Percentiles rank a stretch among this genome's conserved stretches.
Evolutionary conservation across 192 early-diverging fungal species (phyloP).

Genomic region (Powellomyces hirtus): DNA sequence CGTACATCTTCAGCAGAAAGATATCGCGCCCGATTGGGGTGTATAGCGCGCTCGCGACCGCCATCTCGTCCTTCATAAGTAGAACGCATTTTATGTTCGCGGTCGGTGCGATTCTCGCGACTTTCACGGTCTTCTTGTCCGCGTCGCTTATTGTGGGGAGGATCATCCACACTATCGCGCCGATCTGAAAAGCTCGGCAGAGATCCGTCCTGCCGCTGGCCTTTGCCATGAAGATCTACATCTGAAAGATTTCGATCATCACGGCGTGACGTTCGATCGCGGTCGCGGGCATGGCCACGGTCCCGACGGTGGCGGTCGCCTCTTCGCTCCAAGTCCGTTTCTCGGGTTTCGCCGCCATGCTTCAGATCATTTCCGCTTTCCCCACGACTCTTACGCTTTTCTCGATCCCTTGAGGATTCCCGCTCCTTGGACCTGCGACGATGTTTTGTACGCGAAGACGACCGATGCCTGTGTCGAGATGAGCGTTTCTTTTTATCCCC

Average conservation of each 20-base stretch:
- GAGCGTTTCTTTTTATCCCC: slow-evolving; percentile 6
- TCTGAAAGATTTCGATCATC: background rate
- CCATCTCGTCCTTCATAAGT: no score
- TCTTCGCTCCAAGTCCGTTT: background rate
- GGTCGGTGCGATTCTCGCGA: no score
- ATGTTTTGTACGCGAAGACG: slow-evolving; percentile 2
- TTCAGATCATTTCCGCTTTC: background rate
- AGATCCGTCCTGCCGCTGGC: no score
- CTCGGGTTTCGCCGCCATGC: background rate
- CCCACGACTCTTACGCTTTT: slow-evolving; percentile 5
- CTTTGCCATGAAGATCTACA: no score
- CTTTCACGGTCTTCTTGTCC: no score
- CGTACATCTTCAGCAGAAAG: background rate
- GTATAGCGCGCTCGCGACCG: background rate
- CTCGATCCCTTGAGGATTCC: background rate
- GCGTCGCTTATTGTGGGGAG: no score
- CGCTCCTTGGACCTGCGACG: background rate
- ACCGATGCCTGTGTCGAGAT: slow-evolving; percentile 15
- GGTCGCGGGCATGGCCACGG: background rate
- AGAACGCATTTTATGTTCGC: no score
- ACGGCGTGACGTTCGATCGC: background rate
- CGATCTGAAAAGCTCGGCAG: no score
- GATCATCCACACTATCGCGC: no score
- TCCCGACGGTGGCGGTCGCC: background rate
- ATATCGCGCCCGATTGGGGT: no score